Base-by-base conservation (phyloP, 2,329 filamentous ascomycete genomes). In the Chaetomium strumarium region DNA sequence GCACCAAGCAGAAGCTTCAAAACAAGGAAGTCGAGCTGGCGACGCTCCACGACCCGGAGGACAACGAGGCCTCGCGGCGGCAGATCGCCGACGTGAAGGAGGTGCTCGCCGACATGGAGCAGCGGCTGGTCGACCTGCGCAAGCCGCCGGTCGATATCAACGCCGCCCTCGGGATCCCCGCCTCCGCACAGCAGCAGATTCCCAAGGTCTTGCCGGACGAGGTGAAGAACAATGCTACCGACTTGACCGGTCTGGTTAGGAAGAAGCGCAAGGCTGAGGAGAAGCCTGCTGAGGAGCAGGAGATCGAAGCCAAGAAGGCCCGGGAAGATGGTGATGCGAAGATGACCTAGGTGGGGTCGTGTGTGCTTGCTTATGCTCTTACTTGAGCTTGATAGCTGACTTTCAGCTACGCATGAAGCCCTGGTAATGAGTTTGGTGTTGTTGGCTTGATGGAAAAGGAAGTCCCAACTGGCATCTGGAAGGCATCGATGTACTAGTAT, bases 51-150 rank as follows among this genome's bases (percentile, higher is more conserved):
- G 79, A 79, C 51, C 80, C 81, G 30, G 83, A 86, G 63, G 84
- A 88, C 54, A 84, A 84, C 58, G 84, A 86, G 46, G 64, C 80
- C 56, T 78, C 78, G 39, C 74, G 81, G 60, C 75, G 75, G 56
- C 76, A 79, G 55, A 86, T 93, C 55, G 70, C 75, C 49, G 86
- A 93, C 56, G 85, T 88, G 59, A 88, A 87, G 70, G 85, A 90
- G 55, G 82, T 93, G 59, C 78, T 92, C 44, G 77, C 78, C 49
- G 88, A 93, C 60, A 88, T 93, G 81, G 83, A 90, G 70, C 80
- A 85, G 66, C 76, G 87, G 77, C 80, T 92, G 33, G 71, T 78
- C 40, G 88, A 93, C 52, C 77, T 92, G 33, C 80, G 80, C 53
- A 79, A 78, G 52, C 80, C 83, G 3, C 81, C 81, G 0, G 73